Conservation (phyloP, 306 rosid genomes). For the Rosa persica region DNA sequence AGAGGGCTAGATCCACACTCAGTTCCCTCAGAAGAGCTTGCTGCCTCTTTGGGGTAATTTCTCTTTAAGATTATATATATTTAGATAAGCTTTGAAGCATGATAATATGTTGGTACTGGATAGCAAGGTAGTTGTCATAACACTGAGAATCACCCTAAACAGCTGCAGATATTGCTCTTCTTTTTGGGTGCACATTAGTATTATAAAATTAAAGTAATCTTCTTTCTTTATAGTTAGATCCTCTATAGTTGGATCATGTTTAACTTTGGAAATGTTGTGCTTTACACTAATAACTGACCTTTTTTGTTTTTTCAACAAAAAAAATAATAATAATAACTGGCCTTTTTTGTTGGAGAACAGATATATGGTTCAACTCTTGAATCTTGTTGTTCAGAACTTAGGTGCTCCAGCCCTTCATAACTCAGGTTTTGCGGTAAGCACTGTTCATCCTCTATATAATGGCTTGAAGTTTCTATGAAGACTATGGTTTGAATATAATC, state of each 20-base stretch:
- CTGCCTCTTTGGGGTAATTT: slow-evolving; percentile 84
- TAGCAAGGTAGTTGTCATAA: not conserved
- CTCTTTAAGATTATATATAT: slow-evolving; percentile 14
- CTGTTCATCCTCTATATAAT: slow-evolving; percentile 17
- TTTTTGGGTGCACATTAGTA: slow-evolving; percentile 4
- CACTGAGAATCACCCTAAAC: slow-evolving; percentile 24
- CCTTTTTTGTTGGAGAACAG: slow-evolving; percentile 48
- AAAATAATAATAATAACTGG: slow-evolving; percentile 33
- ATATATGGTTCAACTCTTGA: slow-evolving; percentile 93
- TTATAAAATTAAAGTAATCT: slow-evolving; percentile 17
- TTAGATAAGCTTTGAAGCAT: slow-evolving; percentile 19
- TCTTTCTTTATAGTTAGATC: not conserved
- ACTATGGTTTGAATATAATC: not conserved
- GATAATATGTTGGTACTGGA: not conserved
- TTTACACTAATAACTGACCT: slow-evolving; percentile 27
- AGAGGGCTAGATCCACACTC: slow-evolving; percentile 94
- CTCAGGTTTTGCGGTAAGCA: slow-evolving; percentile 96
- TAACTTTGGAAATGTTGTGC: slow-evolving; percentile 16
- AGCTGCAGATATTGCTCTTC: slow-evolving; percentile 6
- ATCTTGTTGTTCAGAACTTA: slow-evolving; percentile 80
- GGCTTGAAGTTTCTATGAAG: slow-evolving; percentile 9
- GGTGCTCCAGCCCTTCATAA: slow-evolving; percentile 97
- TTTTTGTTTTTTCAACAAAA: too few species aligned
- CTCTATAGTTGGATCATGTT: not conserved
- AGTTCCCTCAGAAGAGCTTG: slow-evolving; percentile 89